Conservation (phyloP, 2,329 filamentous ascomycete species). For the Exserohilum rostratum region DNA sequence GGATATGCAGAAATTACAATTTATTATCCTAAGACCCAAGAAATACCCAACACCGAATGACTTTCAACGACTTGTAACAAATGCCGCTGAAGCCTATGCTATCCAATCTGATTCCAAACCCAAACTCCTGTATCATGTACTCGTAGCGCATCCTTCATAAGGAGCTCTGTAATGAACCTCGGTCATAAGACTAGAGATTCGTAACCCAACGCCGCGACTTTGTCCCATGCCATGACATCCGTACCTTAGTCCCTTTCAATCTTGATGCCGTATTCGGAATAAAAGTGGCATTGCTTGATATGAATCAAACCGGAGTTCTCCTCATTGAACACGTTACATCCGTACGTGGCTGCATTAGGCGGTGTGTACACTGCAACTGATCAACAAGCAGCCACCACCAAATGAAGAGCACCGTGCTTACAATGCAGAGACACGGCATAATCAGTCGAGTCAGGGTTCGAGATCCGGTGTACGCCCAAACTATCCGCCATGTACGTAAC, state of each 20-base stretch:
- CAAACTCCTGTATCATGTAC: background rate
- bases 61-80: too few species aligned
- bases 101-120: too few species aligned
- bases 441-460: constrained; percentile 72
- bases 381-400: constrained; percentile 6
- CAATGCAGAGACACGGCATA: constrained; percentile 84
- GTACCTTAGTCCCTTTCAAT: background rate
- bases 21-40: too few species aligned
- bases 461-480: constrained; percentile 83
- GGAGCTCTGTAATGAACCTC: background rate
- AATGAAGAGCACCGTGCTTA: constrained; percentile 46
- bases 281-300: constrained; percentile 38
- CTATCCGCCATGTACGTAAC: constrained; percentile 92
- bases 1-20: too few species aligned
- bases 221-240: background rate
- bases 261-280: constrained; percentile 41
- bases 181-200: background rate
- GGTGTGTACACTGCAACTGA: constrained; percentile 72
- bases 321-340: constrained; percentile 82
- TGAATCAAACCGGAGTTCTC: constrained; percentile 63
- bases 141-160: background rate
- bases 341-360: constrained; percentile 82
- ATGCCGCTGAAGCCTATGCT: too few species aligned
- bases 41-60: too few species aligned
- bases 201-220: background rate